Evolutionary conservation across 805 yeast genomes (phyloP).

Genomic region (Hyphopichia homilentoma): DNA sequence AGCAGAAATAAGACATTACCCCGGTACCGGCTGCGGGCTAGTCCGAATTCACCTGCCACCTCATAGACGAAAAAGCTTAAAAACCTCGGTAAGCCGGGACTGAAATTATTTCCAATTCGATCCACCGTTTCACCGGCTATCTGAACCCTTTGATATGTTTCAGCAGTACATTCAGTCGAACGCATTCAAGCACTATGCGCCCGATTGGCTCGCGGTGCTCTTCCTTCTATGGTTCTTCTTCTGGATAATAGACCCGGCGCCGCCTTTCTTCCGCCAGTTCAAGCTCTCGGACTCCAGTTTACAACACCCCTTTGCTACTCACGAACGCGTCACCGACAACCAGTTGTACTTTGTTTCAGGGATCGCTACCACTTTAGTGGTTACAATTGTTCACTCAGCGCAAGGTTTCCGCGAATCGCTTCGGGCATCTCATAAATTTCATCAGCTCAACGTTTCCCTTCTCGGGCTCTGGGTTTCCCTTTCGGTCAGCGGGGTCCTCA

Average conservation of each 20-base stretch:
- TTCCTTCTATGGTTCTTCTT: conserved; percentile 15
- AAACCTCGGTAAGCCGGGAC: no score
- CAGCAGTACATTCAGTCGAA: conserved; percentile 3
- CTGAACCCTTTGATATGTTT: no score
- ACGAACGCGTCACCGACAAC: conserved; percentile 28
- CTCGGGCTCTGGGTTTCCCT: conserved; percentile 29
- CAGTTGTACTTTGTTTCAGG: conserved; percentile 25
- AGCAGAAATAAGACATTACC: no score
- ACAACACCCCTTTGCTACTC: conserved; percentile 26
- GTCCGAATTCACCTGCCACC: no score
- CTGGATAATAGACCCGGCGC: conserved; percentile 16
- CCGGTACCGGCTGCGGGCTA: no score
- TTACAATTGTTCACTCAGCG: conserved; percentile 15
- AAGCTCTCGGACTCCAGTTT: conserved; percentile 21
- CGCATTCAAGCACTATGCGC: conserved; percentile 10
- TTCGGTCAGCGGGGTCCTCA: conserved; percentile 25
- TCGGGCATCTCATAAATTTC: conserved; percentile 5
- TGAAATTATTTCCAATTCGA: background rate
- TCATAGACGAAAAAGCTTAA: no score
- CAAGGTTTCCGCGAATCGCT: conserved; percentile 3
- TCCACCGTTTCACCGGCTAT: background rate
- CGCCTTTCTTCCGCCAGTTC: conserved; percentile 28
- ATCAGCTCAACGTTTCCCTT: conserved; percentile 24
- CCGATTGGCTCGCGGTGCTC: conserved; percentile 23
- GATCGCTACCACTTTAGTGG: conserved; percentile 20